Conservation (phyloP, 768 basidiomycete genomes). For the Naganishia antarctica region DNA sequence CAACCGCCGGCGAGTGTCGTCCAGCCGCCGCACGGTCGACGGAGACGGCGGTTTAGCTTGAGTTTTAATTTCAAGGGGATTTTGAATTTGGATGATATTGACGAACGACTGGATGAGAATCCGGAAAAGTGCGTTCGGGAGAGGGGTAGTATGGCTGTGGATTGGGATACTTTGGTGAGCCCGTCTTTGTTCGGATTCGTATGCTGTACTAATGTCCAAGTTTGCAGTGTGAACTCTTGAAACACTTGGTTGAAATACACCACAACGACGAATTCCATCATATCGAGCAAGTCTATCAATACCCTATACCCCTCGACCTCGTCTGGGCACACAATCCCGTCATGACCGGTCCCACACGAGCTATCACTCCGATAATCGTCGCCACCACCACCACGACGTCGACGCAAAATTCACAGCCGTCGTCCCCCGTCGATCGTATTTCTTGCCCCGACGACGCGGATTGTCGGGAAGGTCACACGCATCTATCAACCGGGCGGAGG, state of each 20-base stretch:
- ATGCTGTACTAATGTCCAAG: neutral
- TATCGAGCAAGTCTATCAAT: neutral
- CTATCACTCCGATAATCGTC: neutral
- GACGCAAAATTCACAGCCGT: neutral
- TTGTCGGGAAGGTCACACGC: conserved; percentile 1
- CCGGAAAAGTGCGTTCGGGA: neutral
- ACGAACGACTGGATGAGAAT: conserved; percentile 15
- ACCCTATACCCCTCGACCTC: conserved; percentile 12
- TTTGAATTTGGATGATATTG: conserved; percentile 11
- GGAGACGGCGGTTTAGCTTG: conserved; percentile 8
- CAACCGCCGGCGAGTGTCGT: neutral
- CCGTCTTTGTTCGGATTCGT: too few relatives aligned
- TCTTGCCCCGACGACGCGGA: neutral
- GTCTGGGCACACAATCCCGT: neutral
- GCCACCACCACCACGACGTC: neutral
- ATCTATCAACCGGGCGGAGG: neutral
- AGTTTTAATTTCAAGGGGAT: conserved; percentile 13
- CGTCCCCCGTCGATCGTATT: neutral
- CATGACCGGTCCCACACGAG: neutral
- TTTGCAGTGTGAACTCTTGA: conserved; percentile 1
- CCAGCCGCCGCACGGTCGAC: neutral
- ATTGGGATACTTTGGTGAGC: conserved; percentile 18
- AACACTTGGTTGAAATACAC: conserved; percentile 14
- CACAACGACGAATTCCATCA: neutral
- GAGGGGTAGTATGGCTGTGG: too few relatives aligned